Conservation (phyloP, 306 rosid species). For the Trifolium fragiferum region DNA sequence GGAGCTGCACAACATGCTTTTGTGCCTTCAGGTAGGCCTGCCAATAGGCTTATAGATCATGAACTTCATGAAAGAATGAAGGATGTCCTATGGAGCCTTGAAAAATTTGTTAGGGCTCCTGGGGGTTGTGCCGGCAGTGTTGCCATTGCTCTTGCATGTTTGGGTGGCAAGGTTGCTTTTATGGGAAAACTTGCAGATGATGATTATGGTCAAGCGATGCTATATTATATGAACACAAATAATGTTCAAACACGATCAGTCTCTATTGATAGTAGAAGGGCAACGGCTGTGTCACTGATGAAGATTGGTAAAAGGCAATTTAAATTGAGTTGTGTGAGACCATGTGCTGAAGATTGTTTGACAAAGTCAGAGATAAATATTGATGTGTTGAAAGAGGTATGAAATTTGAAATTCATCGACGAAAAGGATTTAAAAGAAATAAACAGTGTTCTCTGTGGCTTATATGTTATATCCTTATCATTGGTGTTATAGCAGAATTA, state of each 20-base stretch:
- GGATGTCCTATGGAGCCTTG: constrained; percentile 82
- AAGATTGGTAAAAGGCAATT: constrained; percentile 80
- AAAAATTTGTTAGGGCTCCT: constrained; percentile 79
- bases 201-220: constrained; percentile 78
- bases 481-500: constrained; percentile 21
- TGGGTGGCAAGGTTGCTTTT: constrained; percentile 94
- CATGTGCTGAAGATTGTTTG: constrained; percentile 91
- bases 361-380: constrained; percentile 76
- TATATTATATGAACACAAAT: constrained; percentile 78
- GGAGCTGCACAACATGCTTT: constrained; percentile 93
- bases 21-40: constrained; percentile 87
- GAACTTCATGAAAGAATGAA: constrained; percentile 81
- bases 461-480: constrained; percentile 31
- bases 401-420: constrained; percentile 35
- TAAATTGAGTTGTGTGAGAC: constrained; percentile 72
- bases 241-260: constrained; percentile 92
- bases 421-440: constrained; percentile 26
- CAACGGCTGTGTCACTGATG: constrained; percentile 74
- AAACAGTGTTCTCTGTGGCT: constrained; percentile 10
- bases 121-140: constrained; percentile 87
- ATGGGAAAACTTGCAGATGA: constrained; percentile 98
- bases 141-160: constrained; percentile 85
- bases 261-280: constrained; percentile 63
- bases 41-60: constrained; percentile 76
- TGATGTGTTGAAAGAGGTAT: constrained; percentile 95